These are phyloP conservation scores for Paraurostyla sp. DNA, from an alignment of 73 alveolate species.

Conservation along the genomic window DNA sequence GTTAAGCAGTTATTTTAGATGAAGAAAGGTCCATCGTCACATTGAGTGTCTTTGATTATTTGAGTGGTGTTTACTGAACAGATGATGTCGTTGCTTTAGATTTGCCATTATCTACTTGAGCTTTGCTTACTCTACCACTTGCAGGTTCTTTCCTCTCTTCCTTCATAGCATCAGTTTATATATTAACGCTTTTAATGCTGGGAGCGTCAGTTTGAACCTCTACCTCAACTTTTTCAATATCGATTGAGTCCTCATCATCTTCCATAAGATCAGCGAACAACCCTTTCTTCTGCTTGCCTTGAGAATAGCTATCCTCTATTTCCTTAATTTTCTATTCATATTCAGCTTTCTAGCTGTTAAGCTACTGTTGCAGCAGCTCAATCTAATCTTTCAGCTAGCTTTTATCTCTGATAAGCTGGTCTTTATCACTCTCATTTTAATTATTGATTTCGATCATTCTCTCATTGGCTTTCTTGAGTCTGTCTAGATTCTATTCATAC, in stretches of 20 bases:
- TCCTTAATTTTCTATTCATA: constrained; percentile 10
- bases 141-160: constrained; percentile 1
- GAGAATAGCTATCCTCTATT: neutral
- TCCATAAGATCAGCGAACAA: neutral
- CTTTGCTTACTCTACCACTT: constrained; percentile 27
- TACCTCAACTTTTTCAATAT: constrained; percentile 15
- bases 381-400: neutral
- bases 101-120: neutral
- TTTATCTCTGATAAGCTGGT: constrained; percentile 11
- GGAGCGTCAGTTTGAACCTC: neutral
- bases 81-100: neutral
- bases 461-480: constrained; percentile 64
- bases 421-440: constrained; percentile 8
- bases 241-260: constrained; percentile 10
- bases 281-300: constrained; percentile 35
- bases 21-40: neutral
- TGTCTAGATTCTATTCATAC: constrained; percentile 48
- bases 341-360: neutral
- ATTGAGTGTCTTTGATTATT: neutral
- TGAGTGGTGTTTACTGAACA: neutral
- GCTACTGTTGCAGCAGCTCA: neutral
- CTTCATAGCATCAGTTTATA: constrained; percentile 20
- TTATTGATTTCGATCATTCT: constrained; percentile 35
- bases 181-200: neutral
- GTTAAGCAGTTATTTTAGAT: neutral